phyloP scores from a whole-genome alignment of 768 basidiomycete species.

The Tulasnella sp. region DNA sequence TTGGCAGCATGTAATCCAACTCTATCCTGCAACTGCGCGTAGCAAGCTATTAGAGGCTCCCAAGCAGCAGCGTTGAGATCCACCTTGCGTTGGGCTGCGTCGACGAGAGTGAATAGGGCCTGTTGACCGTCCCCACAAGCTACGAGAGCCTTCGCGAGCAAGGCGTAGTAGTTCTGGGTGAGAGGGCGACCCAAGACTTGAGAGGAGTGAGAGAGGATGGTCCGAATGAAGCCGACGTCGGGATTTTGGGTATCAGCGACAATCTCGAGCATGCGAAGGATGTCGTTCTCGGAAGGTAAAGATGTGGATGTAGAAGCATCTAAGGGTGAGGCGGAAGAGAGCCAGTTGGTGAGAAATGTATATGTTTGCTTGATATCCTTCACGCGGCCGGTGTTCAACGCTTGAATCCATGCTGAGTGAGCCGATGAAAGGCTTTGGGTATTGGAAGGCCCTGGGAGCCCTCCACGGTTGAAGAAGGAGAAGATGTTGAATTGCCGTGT shows the following conservation, averaged over 20 bases:
- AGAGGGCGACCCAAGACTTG: neutral
- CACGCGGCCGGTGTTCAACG: slow-evolving; percentile 3
- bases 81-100: neutral
- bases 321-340: neutral
- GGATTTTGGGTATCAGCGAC: neutral
- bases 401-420: slow-evolving; percentile 1
- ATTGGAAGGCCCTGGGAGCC: neutral
- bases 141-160: neutral
- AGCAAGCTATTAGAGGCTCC: neutral
- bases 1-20: neutral
- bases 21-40: neutral
- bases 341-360: neutral
- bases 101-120: neutral
- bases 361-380: slow-evolving; percentile 1
- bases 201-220: neutral
- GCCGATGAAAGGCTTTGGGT: neutral
- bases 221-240: neutral
- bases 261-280: neutral
- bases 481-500: neutral
- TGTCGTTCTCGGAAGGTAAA: neutral
- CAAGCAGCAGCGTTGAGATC: neutral
- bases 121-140: neutral
- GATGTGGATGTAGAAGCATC: slow-evolving; percentile 8
- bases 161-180: neutral
- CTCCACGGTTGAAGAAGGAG: neutral